Conservation (phyloP, 257 asterid genomes). For the Nicotiana obtusifolia region DNA sequence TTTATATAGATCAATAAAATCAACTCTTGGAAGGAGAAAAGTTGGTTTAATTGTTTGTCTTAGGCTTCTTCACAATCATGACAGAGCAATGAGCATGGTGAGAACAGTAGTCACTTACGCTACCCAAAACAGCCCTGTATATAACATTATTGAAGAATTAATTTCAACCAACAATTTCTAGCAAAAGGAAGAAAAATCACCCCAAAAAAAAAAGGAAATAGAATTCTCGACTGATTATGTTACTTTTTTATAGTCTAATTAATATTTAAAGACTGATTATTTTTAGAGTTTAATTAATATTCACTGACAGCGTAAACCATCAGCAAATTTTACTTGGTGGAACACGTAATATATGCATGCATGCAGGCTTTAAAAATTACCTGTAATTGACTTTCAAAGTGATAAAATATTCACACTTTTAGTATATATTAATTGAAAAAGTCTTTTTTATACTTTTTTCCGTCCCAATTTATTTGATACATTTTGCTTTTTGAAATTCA, state of each 20-base stretch:
- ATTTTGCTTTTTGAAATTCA: too few relatives aligned
- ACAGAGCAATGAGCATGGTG: slow-evolving; percentile 54
- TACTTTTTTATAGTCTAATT: too few relatives aligned
- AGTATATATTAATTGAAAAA: too few relatives aligned
- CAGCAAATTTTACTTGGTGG: too few relatives aligned
- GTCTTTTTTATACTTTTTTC: too few relatives aligned
- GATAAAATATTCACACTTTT: too few relatives aligned
- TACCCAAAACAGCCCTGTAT: slow-evolving; percentile 41
- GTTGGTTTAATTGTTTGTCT: not conserved
- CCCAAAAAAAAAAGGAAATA: not conserved
- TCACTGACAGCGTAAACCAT: too few relatives aligned
- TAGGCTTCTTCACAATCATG: slow-evolving; percentile 49
- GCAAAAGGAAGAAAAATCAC: not conserved
- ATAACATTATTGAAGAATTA: not conserved
- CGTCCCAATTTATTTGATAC: too few relatives aligned
- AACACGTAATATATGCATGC: too few relatives aligned
- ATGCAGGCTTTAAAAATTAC: too few relatives aligned
- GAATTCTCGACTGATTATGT: not conserved
- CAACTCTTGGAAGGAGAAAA: not conserved
- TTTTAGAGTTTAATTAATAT: too few relatives aligned
- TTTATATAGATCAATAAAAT: not conserved
- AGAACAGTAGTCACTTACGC: slow-evolving; percentile 55
- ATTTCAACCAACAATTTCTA: not conserved
- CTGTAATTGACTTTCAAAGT: too few relatives aligned
- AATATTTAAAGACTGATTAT: not conserved